Percentiles rank a stretch among this genome's conserved stretches.
These are phyloP conservation scores for Elongisporangium prolatum DNA, from an alignment of 352 stramenopile species.

Conservation along the genomic window DNA sequence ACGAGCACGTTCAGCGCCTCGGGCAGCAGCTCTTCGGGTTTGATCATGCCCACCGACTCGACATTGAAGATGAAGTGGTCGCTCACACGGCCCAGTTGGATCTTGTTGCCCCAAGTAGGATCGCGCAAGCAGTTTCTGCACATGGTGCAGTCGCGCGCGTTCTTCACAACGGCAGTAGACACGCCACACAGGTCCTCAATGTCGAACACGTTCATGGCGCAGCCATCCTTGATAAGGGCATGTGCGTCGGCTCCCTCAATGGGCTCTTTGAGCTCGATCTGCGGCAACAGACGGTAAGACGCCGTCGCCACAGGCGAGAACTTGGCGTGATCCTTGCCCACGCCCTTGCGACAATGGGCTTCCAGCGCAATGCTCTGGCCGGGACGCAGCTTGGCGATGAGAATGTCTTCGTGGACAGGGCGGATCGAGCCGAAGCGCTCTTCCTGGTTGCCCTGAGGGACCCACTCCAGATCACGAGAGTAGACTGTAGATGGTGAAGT, in stretches of 20 bases:
- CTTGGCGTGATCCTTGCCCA: conserved; percentile 97
- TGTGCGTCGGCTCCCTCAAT: conserved; percentile 61
- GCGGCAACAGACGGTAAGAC: conserved; percentile 92
- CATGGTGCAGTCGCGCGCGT: conserved; percentile 92
- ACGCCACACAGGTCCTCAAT: conserved; percentile 87
- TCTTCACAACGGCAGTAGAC: conserved; percentile 75
- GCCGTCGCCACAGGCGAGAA: conserved; percentile 96
- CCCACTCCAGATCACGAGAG: conserved; percentile 93
- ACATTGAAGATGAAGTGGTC: conserved; percentile 97
- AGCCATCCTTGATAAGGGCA: conserved; percentile 56
- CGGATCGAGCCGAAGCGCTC: conserved; percentile 83
- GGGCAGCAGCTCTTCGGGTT: conserved; percentile 70
- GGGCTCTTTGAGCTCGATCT: conserved; percentile 67
- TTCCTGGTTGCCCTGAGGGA: conserved; percentile 95
- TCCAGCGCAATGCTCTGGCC: conserved; percentile 96
- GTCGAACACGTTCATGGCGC: conserved; percentile 84
- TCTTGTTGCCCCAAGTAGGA: conserved; percentile 77
- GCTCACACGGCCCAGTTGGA: conserved; percentile 88
- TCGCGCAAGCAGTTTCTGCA: conserved; percentile 95
- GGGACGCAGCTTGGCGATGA: conserved; percentile 95
- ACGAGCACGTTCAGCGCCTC: conserved; percentile 78
- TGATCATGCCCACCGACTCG: conserved; percentile 85
- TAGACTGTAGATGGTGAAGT: conserved; percentile 65
- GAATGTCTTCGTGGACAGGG: conserved; percentile 93
- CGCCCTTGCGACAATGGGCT: conserved; percentile 92